A percentile compares a stretch with the other conserved stretches of the same genome.
These are phyloP conservation scores for Monilinia fructigena DNA, from an alignment of 2,329 filamentous ascomycete species.

Conservation along the genomic window DNA sequence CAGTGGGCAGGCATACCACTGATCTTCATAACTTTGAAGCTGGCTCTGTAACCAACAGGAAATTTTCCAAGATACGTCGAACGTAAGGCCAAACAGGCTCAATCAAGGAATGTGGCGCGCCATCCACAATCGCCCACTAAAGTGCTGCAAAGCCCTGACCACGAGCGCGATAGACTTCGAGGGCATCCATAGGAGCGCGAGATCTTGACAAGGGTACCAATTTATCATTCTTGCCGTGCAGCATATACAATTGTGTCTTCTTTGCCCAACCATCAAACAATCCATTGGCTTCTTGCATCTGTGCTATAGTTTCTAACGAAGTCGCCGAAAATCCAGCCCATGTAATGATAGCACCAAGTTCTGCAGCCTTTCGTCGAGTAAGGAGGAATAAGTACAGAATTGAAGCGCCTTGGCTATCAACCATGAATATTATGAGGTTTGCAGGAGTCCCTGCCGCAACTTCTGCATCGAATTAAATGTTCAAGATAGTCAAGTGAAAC, in stretches of 20 bases:
- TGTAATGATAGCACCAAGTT: slow-evolving; percentile 23
- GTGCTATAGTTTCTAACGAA: slow-evolving; percentile 20
- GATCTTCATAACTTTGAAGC: slow-evolving; percentile 7
- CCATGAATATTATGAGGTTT: slow-evolving; percentile 26
- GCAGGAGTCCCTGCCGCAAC: slow-evolving; percentile 17
- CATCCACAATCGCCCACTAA: slow-evolving; percentile 23
- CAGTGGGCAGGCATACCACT: no score
- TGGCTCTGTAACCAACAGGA: neutral
- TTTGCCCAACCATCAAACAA: slow-evolving; percentile 24
- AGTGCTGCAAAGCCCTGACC: slow-evolving; percentile 25
- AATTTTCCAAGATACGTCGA: slow-evolving; percentile 22
- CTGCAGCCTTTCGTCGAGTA: slow-evolving; percentile 14
- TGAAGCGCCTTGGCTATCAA: slow-evolving; percentile 26
- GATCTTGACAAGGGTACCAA: slow-evolving; percentile 24
- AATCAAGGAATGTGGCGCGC: slow-evolving; percentile 17
- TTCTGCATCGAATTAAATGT: slow-evolving; percentile 23
- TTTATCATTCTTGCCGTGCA: slow-evolving; percentile 23
- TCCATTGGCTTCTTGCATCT: slow-evolving; percentile 22
- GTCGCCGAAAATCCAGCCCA: slow-evolving; percentile 23
- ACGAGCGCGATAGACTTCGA: slow-evolving; percentile 22
- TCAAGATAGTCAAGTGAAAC: slow-evolving; percentile 25
- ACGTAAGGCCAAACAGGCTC: slow-evolving; percentile 23
- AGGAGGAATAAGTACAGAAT: slow-evolving; percentile 25
- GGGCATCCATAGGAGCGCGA: slow-evolving; percentile 4
- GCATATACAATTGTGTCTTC: slow-evolving; percentile 25